These are phyloP conservation scores for Mycena maculata DNA, from an alignment of 768 basidiomycete genomes.

Conservation along the genomic window DNA sequence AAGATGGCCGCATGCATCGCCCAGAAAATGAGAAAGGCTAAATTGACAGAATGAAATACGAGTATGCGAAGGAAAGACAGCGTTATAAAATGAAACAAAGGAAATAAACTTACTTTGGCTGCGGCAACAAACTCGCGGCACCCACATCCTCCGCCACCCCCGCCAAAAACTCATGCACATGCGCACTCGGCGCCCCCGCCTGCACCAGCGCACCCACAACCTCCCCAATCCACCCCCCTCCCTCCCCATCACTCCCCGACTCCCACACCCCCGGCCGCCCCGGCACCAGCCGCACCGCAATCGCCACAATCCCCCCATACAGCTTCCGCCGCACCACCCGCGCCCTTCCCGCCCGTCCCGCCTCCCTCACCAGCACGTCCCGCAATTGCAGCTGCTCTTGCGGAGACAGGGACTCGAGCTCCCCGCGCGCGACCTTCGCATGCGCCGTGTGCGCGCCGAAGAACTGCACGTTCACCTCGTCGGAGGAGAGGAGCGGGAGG, in stretches of 20 bases:
- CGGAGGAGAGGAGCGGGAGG: constrained; percentile 76
- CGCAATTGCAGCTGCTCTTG: constrained; percentile 10
- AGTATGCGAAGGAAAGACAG: neutral
- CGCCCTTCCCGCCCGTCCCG: constrained; percentile 63
- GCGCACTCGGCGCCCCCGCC: constrained; percentile 67
- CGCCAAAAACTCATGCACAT: constrained; percentile 79
- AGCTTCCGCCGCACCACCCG: constrained; percentile 29
- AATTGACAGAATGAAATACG: no score
- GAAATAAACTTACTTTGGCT: constrained; percentile 56
- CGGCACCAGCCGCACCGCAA: constrained; percentile 20
- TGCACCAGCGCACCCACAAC: constrained; percentile 72
- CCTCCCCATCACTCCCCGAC: constrained; percentile 70
- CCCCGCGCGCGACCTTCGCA: constrained; percentile 90
- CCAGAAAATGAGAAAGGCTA: no score
- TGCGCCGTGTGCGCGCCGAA: constrained; percentile 95
- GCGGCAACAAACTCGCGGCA: constrained; percentile 77
- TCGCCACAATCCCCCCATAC: constrained; percentile 25
- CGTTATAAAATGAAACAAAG: neutral
- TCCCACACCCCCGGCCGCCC: constrained; percentile 32
- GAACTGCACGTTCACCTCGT: constrained; percentile 89
- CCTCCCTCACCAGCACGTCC: constrained; percentile 58
- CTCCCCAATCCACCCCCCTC: constrained; percentile 79
- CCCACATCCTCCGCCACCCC: constrained; percentile 88
- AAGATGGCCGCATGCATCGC: neutral
- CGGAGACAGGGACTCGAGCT: neutral